These are phyloP conservation scores for Linum tenue DNA, from an alignment of 345 rosid species.

Conservation along the genomic window DNA sequence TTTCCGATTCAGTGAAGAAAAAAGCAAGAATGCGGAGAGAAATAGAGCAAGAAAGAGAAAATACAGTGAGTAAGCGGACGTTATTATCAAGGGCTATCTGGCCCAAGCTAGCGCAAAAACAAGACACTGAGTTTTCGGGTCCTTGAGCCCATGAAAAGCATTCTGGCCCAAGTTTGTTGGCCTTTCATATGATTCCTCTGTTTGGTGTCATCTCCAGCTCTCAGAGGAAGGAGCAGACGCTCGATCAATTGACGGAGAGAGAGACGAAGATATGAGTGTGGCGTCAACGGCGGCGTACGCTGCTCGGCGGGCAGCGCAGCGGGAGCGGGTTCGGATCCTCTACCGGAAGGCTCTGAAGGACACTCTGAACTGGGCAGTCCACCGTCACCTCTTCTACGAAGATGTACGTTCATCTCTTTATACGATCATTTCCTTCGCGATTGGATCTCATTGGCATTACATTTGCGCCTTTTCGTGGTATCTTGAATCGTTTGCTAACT, in stretches of 20 bases:
- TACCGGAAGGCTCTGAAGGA: slow-evolving; percentile 93
- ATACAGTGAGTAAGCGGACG: slow-evolving; percentile 13
- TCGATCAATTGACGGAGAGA: background rate
- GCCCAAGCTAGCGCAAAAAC: background rate
- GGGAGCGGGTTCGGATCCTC: slow-evolving; percentile 83
- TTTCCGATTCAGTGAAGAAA: background rate
- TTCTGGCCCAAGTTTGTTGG: background rate
- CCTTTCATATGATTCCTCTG: background rate
- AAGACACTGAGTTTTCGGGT: background rate
- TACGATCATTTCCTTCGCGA: background rate
- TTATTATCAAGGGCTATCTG: too few species aligned
- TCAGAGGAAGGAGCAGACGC: background rate
- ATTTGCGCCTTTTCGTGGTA: background rate
- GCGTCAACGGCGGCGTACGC: slow-evolving; percentile 54
- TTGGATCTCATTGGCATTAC: background rate
- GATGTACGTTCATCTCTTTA: slow-evolving; percentile 37
- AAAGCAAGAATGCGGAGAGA: too few species aligned
- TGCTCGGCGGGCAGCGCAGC: slow-evolving; percentile 82
- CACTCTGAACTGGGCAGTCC: slow-evolving; percentile 95
- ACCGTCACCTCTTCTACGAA: slow-evolving; percentile 81
- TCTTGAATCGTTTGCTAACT: background rate
- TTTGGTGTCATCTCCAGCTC: background rate
- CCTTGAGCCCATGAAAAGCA: background rate
- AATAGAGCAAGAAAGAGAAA: too few species aligned
- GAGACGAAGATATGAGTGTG: slow-evolving; percentile 48